Evolutionary conservation across 306 rosid species (phyloP), one percentile per base, ranked within the genome.

Genomic region (Hippophae rhamnoides): DNA sequence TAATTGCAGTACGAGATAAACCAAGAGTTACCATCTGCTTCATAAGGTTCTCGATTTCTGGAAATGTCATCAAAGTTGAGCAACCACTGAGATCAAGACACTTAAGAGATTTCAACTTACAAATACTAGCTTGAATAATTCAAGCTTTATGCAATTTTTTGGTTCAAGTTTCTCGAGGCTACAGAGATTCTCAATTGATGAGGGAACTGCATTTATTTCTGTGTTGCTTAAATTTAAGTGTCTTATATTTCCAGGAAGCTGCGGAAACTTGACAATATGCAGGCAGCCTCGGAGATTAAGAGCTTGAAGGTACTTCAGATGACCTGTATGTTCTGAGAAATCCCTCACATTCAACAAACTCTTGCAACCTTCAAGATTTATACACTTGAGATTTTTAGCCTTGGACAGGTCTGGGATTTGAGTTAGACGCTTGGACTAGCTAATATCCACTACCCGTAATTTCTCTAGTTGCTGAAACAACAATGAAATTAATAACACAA

Each of bases 41-140:
- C 63, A 61, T 69, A 12, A 41, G 14, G 12, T 48, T 58, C 2
- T 45, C 47, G 54, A 56, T 56, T 31, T 69, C 47, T 13, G 74
- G 74, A 10, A 69, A 69, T 18, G 6, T n/a, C 13, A 2, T 41
- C 12, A 1, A 69, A 40, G 6, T 62, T 0, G 48, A 9, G 54
- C 58, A 69, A 10, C 47, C 59, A 7, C 52, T 49, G 12, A 69
- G 68, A 25, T 8, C 9, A 5, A 69, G 40, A 0, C 18, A 7
- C 5, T 5, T 1, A 3, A 62, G 56, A 49, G 56, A 49, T 41
- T 61, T 40, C 56, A 54, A 7, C 47, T 3, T 59, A 38, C 73
- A 46, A 18, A 0, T 54, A 14, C 47, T 61, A 13, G 18, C 40
- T 43, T 62, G 62, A 50, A 61, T 50, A 3, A 23, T 61, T 55